Evolutionary conservation across 2,329 filamentous ascomycete genomes (phyloP).

Genomic region (Pseudogymnoascus sp.): DNA sequence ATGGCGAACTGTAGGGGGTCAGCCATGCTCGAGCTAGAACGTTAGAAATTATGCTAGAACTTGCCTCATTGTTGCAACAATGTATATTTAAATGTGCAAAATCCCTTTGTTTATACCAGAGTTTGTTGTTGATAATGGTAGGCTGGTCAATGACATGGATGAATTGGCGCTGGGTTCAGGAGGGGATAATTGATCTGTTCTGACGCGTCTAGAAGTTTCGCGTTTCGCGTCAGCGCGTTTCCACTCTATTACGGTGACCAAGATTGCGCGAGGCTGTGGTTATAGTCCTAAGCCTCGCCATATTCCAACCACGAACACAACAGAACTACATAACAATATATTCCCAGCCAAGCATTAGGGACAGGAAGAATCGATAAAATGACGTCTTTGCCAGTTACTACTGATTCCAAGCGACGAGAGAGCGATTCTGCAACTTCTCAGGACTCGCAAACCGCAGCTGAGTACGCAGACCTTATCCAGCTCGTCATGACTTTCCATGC

Average conservation of each 20-base stretch:
- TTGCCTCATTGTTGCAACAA: slow-evolving; percentile 27
- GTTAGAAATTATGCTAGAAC: slow-evolving; percentile 7
- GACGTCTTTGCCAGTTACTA: background rate
- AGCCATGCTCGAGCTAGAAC: slow-evolving; percentile 10
- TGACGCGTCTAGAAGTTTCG: background rate
- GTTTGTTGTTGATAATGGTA: slow-evolving; percentile 6
- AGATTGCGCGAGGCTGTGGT: slow-evolving; percentile 4
- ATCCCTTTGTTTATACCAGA: background rate
- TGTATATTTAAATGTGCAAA: background rate
- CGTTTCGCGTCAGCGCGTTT: slow-evolving; percentile 1
- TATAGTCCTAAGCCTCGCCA: background rate
- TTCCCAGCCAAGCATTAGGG: background rate
- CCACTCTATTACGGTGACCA: slow-evolving; percentile 9
- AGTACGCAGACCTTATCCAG: slow-evolving; percentile 24
- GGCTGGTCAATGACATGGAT: slow-evolving; percentile 5
- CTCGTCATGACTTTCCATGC: background rate
- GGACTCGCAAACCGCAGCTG: slow-evolving; percentile 43
- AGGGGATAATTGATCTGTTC: slow-evolving; percentile 7
- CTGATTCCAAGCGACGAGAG: background rate
- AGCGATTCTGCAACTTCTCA: slow-evolving; percentile 31
- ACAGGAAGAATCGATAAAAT: background rate
- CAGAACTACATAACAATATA: background rate
- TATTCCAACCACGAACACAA: background rate
- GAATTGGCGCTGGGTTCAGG: slow-evolving; percentile 2
- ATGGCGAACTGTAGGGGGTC: slow-evolving; percentile 57